Percentiles rank a stretch among this genome's conserved stretches.
These are phyloP conservation scores for Cladophialophora psammophila DNA, from an alignment of 2,329 filamentous ascomycete species.

Conservation along the genomic window DNA sequence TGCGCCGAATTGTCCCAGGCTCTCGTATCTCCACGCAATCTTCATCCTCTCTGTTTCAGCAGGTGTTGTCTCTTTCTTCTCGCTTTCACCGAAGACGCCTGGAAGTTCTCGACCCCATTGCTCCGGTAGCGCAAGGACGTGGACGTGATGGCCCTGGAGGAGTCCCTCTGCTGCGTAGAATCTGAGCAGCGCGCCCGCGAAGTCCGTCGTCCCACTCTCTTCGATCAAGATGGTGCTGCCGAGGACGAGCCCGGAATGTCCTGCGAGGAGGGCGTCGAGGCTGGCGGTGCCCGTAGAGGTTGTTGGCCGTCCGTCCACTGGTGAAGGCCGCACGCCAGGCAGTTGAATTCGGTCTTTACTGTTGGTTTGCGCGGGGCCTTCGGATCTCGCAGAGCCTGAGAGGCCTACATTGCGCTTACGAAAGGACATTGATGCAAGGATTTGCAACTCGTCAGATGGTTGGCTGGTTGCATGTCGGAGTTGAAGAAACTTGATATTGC, in stretches of 20 bases:
- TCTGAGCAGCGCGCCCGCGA: constrained; percentile 79
- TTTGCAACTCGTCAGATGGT: neutral
- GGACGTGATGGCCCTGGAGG: constrained; percentile 86
- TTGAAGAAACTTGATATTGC: neutral
- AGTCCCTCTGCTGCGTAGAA: constrained; percentile 95
- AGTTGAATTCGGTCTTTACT: constrained; percentile 43
- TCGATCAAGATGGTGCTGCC: constrained; percentile 82
- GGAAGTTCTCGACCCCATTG: constrained; percentile 85
- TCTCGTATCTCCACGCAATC: constrained; percentile 97
- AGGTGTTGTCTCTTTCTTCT: constrained; percentile 55
- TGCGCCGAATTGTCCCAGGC: constrained; percentile 73
- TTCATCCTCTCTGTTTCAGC: constrained; percentile 82
- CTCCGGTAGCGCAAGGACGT: constrained; percentile 81
- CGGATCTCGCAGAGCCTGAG: constrained; percentile 49
- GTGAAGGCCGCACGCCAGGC: constrained; percentile 78
- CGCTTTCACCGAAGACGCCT: constrained; percentile 66
- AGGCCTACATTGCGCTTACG: constrained; percentile 71
- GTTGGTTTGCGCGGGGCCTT: constrained; percentile 37
- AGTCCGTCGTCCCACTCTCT: constrained; percentile 93
- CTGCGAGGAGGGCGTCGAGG: constrained; percentile 82
- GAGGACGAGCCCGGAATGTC: constrained; percentile 82
- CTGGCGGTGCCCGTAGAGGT: constrained; percentile 91
- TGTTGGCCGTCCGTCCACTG: constrained; percentile 83
- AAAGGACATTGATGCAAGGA: constrained; percentile 64
- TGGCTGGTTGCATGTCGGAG: too few species aligned